Conservation (phyloP, 257 asterid species). For the Nicotiana tabacum region DNA sequence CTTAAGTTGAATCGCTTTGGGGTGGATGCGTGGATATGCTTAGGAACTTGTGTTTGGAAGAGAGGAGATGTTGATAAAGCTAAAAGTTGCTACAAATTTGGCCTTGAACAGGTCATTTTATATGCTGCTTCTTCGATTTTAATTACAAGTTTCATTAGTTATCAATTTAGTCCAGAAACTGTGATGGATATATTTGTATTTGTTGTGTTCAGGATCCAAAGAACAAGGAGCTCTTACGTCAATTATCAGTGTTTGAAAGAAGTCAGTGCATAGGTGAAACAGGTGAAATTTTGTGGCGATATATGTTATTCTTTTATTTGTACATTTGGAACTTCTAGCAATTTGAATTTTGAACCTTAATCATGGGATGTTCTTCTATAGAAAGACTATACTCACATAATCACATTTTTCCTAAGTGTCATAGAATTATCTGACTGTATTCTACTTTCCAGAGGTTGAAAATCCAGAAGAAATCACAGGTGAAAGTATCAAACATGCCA, state of each 20-base stretch:
- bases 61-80: background rate
- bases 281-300: background rate
- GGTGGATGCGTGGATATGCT: background rate
- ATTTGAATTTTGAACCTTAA: background rate
- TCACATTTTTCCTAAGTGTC: no score
- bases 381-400: no score
- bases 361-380: no score
- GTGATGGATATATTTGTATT: background rate
- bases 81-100: background rate
- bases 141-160: background rate
- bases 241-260: background rate
- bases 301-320: no score
- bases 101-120: background rate
- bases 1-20: background rate
- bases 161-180: background rate
- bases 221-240: background rate
- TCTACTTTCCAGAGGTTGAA: slow-evolving; percentile 56
- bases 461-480: slow-evolving; percentile 56
- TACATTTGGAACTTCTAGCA: background rate
- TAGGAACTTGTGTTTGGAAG: background rate
- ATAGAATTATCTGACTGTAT: slow-evolving; percentile 12
- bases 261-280: background rate
- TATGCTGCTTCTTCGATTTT: background rate
- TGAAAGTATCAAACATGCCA: slow-evolving; percentile 80
- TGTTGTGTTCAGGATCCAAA: background rate